Evolutionary conservation across 345 rosid species (phyloP).

Genomic region (Clarkia xantiana): DNA sequence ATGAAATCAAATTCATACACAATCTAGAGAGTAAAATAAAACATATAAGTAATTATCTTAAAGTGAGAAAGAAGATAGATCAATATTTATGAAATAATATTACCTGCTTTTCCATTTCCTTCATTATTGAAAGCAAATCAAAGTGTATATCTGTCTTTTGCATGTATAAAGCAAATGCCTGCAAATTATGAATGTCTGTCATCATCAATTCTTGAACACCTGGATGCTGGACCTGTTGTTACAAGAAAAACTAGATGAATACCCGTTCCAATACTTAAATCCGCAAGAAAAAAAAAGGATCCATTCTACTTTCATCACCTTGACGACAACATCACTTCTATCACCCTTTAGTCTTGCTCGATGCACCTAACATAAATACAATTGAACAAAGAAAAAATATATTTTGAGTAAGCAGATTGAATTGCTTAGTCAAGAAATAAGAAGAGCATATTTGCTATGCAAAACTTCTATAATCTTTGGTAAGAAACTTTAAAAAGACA

Average conservation of each 20-base stretch:
- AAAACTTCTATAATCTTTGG: too few relatives aligned
- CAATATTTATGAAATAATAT: too few relatives aligned
- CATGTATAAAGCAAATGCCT: slow-evolving; percentile 82
- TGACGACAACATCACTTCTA: slow-evolving; percentile 63
- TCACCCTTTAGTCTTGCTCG: slow-evolving; percentile 67
- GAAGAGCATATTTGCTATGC: too few relatives aligned
- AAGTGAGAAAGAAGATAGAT: too few relatives aligned
- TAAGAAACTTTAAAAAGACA: too few relatives aligned
- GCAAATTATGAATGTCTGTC: slow-evolving; percentile 85
- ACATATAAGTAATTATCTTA: background rate
- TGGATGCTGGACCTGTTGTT: slow-evolving; percentile 80
- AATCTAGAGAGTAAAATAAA: slow-evolving; percentile 37
- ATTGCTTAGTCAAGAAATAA: too few relatives aligned
- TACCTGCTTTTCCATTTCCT: slow-evolving; percentile 97
- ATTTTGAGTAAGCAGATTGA: too few relatives aligned
- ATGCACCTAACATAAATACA: slow-evolving; percentile 60
- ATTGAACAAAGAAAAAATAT: too few relatives aligned
- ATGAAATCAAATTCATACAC: slow-evolving; percentile 86
- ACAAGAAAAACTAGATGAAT: slow-evolving; percentile 1
- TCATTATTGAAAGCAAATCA: slow-evolving; percentile 62
- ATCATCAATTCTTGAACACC: slow-evolving; percentile 80
- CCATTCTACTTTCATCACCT: slow-evolving; percentile 34
- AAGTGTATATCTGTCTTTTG: slow-evolving; percentile 84
- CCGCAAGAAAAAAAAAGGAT: slow-evolving; percentile 5
- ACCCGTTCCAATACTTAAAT: background rate